Conservation (phyloP, 805 yeast genomes). For the Saccharomycopsis malanga region DNA sequence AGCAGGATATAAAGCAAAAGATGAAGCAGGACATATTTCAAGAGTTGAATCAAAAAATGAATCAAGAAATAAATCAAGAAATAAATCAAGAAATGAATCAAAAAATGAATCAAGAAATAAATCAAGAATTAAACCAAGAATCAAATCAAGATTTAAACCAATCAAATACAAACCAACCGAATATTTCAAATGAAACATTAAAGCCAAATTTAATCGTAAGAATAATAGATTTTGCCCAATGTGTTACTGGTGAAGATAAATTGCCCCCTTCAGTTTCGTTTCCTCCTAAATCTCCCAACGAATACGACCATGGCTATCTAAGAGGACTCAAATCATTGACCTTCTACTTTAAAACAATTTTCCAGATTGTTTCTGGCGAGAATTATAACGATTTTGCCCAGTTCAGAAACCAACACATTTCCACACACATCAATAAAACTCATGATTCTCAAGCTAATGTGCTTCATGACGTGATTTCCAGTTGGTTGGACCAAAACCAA, state of each 20-base stretch:
- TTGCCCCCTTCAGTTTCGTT: slow-evolving; percentile 31
- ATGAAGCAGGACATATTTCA: too few species aligned
- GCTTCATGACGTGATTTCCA: background rate
- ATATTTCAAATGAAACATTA: slow-evolving; percentile 20
- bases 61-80: slow-evolving; percentile 18
- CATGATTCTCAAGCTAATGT: slow-evolving; percentile 3
- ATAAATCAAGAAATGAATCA: too few species aligned
- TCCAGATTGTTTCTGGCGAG: slow-evolving; percentile 44
- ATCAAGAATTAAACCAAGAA: slow-evolving; percentile 11
- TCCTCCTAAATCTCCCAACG: slow-evolving; percentile 62
- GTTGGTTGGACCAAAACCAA: slow-evolving; percentile 9
- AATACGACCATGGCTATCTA: slow-evolving; percentile 76
- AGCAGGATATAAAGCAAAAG: too few species aligned
- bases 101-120: too few species aligned
- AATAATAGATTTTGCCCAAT: slow-evolving; percentile 93
- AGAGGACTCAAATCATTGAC: slow-evolving; percentile 72
- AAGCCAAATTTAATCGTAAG: slow-evolving; percentile 37
- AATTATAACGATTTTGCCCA: slow-evolving; percentile 26
- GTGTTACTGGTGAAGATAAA: slow-evolving; percentile 58
- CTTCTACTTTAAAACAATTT: slow-evolving; percentile 58
- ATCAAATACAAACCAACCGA: background rate
- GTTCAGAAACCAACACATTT: slow-evolving; percentile 1
- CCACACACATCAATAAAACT: too few species aligned
- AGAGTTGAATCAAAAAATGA: slow-evolving; percentile 19
- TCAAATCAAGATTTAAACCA: slow-evolving; percentile 22